Conservation (phyloP, 2,329 filamentous ascomycete genomes). For the Trichoderma polysporum region DNA sequence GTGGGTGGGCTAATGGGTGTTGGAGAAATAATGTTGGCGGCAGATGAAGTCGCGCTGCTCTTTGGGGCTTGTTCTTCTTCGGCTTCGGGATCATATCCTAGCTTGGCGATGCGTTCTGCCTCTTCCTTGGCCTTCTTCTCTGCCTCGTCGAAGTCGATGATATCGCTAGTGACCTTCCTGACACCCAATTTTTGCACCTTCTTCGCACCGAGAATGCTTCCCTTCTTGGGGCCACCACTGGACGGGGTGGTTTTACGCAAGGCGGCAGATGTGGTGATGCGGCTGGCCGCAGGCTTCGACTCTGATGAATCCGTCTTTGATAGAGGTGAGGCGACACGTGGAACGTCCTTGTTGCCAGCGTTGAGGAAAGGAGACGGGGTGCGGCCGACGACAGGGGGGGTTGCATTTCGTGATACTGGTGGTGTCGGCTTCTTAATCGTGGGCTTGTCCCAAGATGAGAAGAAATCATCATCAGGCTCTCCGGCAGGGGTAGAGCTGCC, state of each 20-base stretch:
- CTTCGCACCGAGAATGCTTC: conserved; percentile 82
- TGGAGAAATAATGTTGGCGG: conserved; percentile 66
- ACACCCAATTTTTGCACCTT: conserved; percentile 83
- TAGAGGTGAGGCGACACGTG: conserved; percentile 83
- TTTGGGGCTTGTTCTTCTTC: conserved; percentile 59
- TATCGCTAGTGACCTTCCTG: conserved; percentile 80
- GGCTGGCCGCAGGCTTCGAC: conserved; percentile 62
- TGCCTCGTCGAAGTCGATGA: conserved; percentile 94
- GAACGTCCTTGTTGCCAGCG: conserved; percentile 67
- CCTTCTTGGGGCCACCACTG: conserved; percentile 71
- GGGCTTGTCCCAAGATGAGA: conserved; percentile 98
- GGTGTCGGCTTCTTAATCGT: conserved; percentile 95
- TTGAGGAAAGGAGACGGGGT: conserved; percentile 89
- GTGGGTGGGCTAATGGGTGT: conserved; percentile 70
- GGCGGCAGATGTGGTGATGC: conserved; percentile 75
- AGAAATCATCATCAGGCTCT: conserved; percentile 93
- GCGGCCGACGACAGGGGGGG: conserved; percentile 76
- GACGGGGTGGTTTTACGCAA: conserved; percentile 71
- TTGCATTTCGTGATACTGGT: conserved; percentile 84
- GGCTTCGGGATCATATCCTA: conserved; percentile 92
- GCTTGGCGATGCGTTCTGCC: conserved; percentile 89
- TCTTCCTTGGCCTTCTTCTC: conserved; percentile 98
- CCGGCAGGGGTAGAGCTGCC: conserved; percentile 74
- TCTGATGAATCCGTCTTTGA: conserved; percentile 58
- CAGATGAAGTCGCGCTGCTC: conserved; percentile 49